Evolutionary conservation across 495 filamentous ascomycete species (phyloP).

Genomic region (Lineolata rhizophorae): DNA sequence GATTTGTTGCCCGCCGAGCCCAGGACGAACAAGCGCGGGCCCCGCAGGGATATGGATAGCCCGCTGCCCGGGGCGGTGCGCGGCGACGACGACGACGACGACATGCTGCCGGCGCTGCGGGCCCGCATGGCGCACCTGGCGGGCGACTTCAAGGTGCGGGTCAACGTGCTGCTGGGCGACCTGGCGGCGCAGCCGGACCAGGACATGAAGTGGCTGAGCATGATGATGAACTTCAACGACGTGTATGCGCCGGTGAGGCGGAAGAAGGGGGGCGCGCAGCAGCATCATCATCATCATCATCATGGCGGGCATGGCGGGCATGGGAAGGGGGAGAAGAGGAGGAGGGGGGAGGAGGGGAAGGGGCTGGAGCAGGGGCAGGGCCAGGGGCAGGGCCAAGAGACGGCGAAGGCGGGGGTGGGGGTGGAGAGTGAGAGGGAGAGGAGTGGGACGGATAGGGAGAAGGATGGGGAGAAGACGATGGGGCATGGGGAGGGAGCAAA

Average conservation of each 20-base stretch:
- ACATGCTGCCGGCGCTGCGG: slow-evolving; percentile 55
- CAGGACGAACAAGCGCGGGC: slow-evolving; percentile 1
- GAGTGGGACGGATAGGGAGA: slow-evolving; percentile 3
- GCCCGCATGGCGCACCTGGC: slow-evolving; percentile 47
- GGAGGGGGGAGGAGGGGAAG: background rate
- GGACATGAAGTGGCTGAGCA: slow-evolving; percentile 86
- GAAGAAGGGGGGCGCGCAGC: slow-evolving; percentile 27
- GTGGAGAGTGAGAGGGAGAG: background rate
- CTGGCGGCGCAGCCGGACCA: slow-evolving; percentile 81
- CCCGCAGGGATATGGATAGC: slow-evolving; percentile 6
- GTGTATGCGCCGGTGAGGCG: slow-evolving; percentile 59
- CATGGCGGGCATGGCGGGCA: no score
- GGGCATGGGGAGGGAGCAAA: background rate
- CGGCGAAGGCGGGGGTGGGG: slow-evolving; percentile 1
- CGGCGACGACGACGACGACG: slow-evolving; percentile 26
- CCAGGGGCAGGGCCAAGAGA: slow-evolving; percentile 3
- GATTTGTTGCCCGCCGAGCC: slow-evolving; percentile 6
- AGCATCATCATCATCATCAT: no score
- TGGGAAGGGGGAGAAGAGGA: background rate
- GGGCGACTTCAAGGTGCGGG: slow-evolving; percentile 44
- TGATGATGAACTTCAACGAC: slow-evolving; percentile 98
- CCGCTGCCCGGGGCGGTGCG: slow-evolving; percentile 11
- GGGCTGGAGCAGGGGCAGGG: background rate
- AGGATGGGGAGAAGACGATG: slow-evolving; percentile 2
- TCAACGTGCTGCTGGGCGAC: slow-evolving; percentile 73